phyloP scores from a whole-genome alignment of 2,329 filamentous ascomycete genomes.

The Amauroascus niger region DNA sequence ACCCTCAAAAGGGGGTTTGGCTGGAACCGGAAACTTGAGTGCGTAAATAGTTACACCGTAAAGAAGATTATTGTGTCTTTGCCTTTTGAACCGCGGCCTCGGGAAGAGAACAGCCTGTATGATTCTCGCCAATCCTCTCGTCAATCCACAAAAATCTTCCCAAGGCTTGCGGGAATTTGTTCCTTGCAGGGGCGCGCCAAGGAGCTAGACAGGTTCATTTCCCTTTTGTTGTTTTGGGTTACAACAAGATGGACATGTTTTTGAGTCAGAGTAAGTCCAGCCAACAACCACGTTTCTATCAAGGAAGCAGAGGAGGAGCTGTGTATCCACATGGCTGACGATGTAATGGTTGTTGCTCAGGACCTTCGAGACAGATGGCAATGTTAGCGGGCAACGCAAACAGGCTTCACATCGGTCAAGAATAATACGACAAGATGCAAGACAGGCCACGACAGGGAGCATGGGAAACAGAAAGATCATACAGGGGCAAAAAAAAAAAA shows the following conservation, averaged over 20 bases:
- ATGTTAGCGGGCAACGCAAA: neutral
- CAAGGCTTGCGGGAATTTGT: neutral
- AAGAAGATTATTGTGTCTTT: neutral
- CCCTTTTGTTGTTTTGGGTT: neutral
- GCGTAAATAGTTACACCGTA: neutral
- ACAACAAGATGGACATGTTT: neutral
- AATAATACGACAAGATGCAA: neutral
- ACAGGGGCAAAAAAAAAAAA: neutral
- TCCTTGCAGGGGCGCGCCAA: neutral
- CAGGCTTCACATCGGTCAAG: neutral
- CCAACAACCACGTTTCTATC: neutral
- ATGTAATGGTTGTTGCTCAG: neutral
- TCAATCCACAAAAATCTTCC: too few relatives aligned
- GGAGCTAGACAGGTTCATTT: neutral
- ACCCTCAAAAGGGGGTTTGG: neutral
- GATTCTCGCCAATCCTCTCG: too few relatives aligned
- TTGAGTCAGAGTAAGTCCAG: neutral
- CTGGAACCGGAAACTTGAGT: neutral
- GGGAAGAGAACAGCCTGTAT: neutral
- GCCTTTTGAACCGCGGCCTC: neutral
- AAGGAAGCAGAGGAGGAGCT: neutral
- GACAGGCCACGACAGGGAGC: too few relatives aligned
- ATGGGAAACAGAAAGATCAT: too few relatives aligned
- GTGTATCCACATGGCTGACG: neutral
- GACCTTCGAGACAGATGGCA: neutral